Conservation (phyloP, 768 basidiomycete genomes). For the Tulasnella sp. region DNA sequence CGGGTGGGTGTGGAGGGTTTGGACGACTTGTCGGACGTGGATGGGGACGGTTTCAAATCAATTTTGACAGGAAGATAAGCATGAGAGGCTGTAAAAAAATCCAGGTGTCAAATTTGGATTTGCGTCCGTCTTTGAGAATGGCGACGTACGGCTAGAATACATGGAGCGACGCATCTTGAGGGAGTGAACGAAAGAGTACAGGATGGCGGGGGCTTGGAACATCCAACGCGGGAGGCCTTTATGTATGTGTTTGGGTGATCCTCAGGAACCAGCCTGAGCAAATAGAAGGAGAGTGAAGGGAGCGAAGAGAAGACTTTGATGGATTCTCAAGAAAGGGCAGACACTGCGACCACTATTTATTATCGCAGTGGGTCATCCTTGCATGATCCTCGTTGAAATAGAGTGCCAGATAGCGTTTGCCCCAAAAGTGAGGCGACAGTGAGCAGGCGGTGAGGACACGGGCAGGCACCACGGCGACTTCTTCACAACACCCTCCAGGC, state of each 20-base stretch:
- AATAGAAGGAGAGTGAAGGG: background rate
- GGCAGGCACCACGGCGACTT: background rate
- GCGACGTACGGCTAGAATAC: background rate
- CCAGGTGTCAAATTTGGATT: background rate
- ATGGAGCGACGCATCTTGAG: slow-evolving; percentile 8
- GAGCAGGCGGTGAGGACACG: background rate
- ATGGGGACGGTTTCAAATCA: too few relatives aligned
- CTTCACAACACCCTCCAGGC: background rate
- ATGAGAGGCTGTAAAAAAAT: background rate
- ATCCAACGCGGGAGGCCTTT: background rate
- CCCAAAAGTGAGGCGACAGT: background rate
- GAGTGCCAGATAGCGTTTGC: background rate
- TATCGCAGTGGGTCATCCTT: background rate
- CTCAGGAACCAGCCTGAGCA: background rate
- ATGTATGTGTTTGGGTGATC: background rate
- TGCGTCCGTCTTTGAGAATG: background rate
- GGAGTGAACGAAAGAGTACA: background rate
- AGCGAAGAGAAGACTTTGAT: background rate
- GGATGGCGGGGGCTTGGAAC: background rate
- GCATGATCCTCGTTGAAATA: background rate
- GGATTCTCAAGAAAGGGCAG: background rate
- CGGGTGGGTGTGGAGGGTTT: too few relatives aligned
- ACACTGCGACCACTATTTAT: background rate
- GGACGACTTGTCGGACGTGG: too few relatives aligned
- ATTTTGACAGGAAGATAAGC: background rate